Base-by-base conservation (phyloP, 305 asterid species). In the Andrographis paniculata region DNA sequence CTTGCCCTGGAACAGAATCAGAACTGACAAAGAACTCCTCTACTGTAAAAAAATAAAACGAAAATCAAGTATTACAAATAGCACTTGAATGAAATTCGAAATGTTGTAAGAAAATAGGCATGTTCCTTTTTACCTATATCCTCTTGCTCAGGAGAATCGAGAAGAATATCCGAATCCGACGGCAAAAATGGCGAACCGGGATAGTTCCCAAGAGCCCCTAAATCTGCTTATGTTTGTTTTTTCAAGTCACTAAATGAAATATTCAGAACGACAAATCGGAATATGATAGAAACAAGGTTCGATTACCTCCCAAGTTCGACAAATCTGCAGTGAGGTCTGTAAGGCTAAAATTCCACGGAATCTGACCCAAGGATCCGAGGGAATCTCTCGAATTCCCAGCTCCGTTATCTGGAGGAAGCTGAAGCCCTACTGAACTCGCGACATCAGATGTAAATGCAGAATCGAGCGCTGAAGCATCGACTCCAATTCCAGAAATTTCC, bases 11-110 rank as follows among this genome's bases (percentile, higher is more conserved):
- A 21, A 66, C 71, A 5, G 79, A 69, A 46, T 67, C 75, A 20
- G 80, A 68, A 56, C 78, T 93, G 48, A 73, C 86, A 14, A 84
- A 84, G 73, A 80, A 84, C 76, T 84, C 88, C 65, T 80, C 93
- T 41, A 67, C 93, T 80, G 73, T 59, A 67, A 60, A 45, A 59
- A 67, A 60, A 43, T 41, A 58, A 53, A 48, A 16, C 48, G 44
- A 31, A n/a, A n/a, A n/a, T n/a, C 35, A 37, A 45, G 42, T 21
- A 21, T 17, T 46, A 53, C 37, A 30, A 38, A 2, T 38, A 1
- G 43, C 19, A 38, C 10, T 38, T 14, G 14, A 35, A 14, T 48
- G 20, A 46, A 48, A 20, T 23, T 14, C 9, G 27, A 61, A 56
- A 50, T 5, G n/a, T 9, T 12, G 12, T n/a, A 35, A 35, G 16